Conservation (phyloP, 768 basidiomycete genomes). For the Mycena venus region DNA sequence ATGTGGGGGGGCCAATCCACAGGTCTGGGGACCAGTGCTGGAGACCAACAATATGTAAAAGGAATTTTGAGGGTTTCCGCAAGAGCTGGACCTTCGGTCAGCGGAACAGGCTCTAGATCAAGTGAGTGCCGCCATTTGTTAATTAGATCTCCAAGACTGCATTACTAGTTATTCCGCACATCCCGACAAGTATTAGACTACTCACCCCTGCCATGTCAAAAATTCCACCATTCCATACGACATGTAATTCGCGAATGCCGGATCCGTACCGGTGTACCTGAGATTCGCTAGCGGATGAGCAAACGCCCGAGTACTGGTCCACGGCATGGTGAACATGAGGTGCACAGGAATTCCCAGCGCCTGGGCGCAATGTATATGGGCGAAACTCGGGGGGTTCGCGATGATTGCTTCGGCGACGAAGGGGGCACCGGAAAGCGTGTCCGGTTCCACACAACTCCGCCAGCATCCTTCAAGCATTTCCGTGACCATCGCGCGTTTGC, state of each 20-base stretch:
- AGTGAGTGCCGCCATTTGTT: conserved; percentile 56
- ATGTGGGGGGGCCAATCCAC: conserved; percentile 58
- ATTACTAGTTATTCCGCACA: neutral
- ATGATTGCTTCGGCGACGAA: conserved; percentile 64
- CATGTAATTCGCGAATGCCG: conserved; percentile 56
- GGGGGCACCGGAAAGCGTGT: conserved; percentile 43
- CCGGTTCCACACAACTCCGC: conserved; percentile 50
- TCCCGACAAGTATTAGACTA: neutral
- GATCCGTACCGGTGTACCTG: conserved; percentile 52
- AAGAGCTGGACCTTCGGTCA: conserved; percentile 50
- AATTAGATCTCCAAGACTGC: conserved; percentile 58
- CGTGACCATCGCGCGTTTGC: conserved; percentile 58
- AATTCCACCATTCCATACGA: conserved; percentile 58
- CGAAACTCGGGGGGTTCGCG: conserved; percentile 63
- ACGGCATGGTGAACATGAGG: conserved; percentile 32
- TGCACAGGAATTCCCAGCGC: conserved; percentile 55
- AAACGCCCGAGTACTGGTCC: conserved; percentile 52
- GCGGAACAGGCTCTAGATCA: conserved; percentile 50
- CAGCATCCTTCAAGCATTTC: conserved; percentile 61
- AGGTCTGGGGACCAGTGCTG: conserved; percentile 55
- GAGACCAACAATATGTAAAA: conserved; percentile 58
- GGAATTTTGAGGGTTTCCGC: conserved; percentile 54
- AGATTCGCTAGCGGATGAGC: conserved; percentile 62
- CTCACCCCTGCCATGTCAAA: conserved; percentile 57
- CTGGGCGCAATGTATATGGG: conserved; percentile 61